Evolutionary conservation across 148 eudicot species (phyloP), one percentile per base, ranked within the genome.

Genomic region (Diospyros lotus): DNA sequence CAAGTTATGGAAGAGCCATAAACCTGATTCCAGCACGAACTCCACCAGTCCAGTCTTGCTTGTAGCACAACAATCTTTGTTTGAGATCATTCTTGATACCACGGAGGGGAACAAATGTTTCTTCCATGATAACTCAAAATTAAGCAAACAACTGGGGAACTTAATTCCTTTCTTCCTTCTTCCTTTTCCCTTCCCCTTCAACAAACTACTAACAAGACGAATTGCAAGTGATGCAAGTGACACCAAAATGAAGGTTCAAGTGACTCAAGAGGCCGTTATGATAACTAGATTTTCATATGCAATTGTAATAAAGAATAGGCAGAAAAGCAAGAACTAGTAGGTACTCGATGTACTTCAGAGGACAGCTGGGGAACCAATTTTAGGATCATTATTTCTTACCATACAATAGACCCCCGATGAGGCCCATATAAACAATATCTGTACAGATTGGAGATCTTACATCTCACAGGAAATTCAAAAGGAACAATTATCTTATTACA

Each of bases 11-110:
- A 69, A 53, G 71, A 69, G 54, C 58, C 45, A 78, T 80, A 59
- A 70, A 93, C 99, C 99, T 93, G 86, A 93, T 87, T 73, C 99
- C 99, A 11, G 99, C 90, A 18, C 88, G 86, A 48, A 96, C 68
- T 48, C 99, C 99, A 50, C 99, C 93, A 45, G 84, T 87, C 99
- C 99, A 96, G 71, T 96, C 99, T 88, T 96, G 91, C 85, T 91
- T 93, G 83, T 93, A 96, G 89, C 98, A 96, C 61, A 84, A 66
- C 59, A 96, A 81, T 75, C 99, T 89, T 77, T 86, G 91, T 82
- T 84, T 88, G 58, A 96, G 86, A 86, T 96, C 99, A 84, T 93
- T 93, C 81, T 88, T 93, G 66, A 96, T 93, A 45, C 99, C 99
- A 50, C 97, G 94, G 59, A 96, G 84, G 12, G 99, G 99, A 73